Conservation (phyloP, 2,329 filamentous ascomycete species). For the Monascus ruber region DNA sequence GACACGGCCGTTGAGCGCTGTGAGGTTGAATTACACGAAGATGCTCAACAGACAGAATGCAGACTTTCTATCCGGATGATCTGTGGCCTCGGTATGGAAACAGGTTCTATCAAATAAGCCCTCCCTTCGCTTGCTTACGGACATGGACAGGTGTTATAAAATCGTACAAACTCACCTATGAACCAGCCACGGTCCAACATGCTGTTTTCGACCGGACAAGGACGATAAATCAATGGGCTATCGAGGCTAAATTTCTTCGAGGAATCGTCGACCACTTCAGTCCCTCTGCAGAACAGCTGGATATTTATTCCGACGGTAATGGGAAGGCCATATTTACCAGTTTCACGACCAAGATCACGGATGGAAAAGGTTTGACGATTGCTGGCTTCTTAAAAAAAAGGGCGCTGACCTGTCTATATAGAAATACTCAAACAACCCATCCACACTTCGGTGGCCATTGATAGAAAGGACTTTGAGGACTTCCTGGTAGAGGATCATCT, state of each 20-base stretch:
- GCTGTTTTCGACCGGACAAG: conserved; percentile 49
- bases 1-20: conserved; percentile 52
- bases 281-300: conserved; percentile 52
- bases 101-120: not conserved
- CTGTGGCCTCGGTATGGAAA: conserved; percentile 44
- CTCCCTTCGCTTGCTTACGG: not conserved
- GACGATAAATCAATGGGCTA: conserved; percentile 48
- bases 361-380: conserved; percentile 42
- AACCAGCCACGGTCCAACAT: conserved; percentile 50
- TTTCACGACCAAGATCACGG: conserved; percentile 53
- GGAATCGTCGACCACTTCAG: conserved; percentile 56
- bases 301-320: conserved; percentile 45
- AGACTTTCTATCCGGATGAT: conserved; percentile 51
- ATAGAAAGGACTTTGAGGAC: conserved; percentile 50
- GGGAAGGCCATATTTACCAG: conserved; percentile 52
- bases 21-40: conserved; percentile 49
- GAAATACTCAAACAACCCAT: conserved; percentile 55
- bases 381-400: not conserved
- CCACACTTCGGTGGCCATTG: conserved; percentile 52
- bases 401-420: conserved; percentile 11
- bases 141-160: conserved; percentile 45
- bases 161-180: conserved; percentile 54
- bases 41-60: conserved; percentile 46
- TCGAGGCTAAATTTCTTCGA: conserved; percentile 45
- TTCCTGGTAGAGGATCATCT: conserved; percentile 48